Evolutionary conservation across 345 rosid species (phyloP).

Genomic region (Eucalyptus decipiens): DNA sequence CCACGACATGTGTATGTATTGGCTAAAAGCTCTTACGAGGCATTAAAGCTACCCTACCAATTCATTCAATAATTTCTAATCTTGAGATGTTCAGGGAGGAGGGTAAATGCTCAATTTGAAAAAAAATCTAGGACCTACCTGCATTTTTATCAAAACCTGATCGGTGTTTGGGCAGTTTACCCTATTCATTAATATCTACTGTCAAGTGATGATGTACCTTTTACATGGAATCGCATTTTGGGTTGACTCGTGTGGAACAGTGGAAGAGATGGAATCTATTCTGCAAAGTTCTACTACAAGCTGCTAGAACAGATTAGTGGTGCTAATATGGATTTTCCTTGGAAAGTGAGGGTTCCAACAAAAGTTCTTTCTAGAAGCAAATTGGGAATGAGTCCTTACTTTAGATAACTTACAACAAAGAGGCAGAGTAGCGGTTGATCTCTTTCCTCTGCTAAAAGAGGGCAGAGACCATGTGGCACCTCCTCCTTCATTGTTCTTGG

Average conservation of each 20-base stretch:
- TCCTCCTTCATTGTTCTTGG: neutral
- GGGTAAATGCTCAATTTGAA: neutral
- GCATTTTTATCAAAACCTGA: neutral
- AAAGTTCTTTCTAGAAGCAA: neutral
- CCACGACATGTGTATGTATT: neutral
- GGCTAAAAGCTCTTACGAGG: neutral
- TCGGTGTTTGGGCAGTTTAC: neutral
- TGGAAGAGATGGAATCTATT: neutral
- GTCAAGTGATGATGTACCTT: neutral
- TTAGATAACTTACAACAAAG: neutral
- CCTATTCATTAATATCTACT: neutral
- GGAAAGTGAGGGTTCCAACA: neutral
- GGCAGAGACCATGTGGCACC: neutral
- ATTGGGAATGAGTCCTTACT: neutral
- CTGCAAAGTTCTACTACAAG: neutral
- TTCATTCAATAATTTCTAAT: neutral
- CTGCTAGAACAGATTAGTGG: neutral
- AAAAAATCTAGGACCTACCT: neutral
- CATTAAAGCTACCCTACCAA: neutral
- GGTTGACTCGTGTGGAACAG: neutral
- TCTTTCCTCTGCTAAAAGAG: neutral
- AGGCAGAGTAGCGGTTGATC: neutral
- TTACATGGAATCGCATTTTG: neutral
- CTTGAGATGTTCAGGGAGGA: neutral
- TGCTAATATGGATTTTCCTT: neutral